Percentiles rank a stretch among this genome's conserved stretches.
Conservation (phyloP, 495 filamentous ascomycete genomes). For the Letharia columbiana region DNA sequence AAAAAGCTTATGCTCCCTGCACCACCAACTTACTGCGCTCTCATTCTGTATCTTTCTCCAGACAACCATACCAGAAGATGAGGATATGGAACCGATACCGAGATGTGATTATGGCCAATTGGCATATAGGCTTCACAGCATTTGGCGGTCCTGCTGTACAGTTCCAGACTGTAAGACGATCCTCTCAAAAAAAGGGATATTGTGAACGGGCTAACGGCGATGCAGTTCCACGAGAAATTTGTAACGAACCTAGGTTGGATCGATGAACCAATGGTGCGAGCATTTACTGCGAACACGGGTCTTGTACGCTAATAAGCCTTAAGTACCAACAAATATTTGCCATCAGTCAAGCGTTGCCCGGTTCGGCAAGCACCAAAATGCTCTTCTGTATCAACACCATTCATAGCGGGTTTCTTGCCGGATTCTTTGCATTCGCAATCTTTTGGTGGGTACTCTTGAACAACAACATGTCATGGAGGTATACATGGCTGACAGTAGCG, state of each 20-base stretch:
- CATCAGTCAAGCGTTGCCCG: slow-evolving; percentile 65
- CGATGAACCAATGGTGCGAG: slow-evolving; percentile 57
- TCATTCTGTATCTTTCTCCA: background rate
- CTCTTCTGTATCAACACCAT: slow-evolving; percentile 63
- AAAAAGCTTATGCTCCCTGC: background rate
- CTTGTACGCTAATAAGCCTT: background rate
- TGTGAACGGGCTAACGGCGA: background rate
- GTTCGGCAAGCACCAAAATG: slow-evolving; percentile 76
- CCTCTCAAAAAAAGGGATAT: background rate
- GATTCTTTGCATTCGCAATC: slow-evolving; percentile 55
- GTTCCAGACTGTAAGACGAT: slow-evolving; percentile 49
- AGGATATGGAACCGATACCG: slow-evolving; percentile 20
- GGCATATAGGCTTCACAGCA: slow-evolving; percentile 61
- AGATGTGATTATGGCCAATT: slow-evolving; percentile 43
- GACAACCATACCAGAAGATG: slow-evolving; percentile 13
- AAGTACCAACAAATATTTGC: slow-evolving; percentile 81
- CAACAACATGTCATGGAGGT: slow-evolving; percentile 48
- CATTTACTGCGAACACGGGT: background rate
- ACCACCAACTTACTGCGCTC: background rate
- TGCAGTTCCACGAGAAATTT: slow-evolving; percentile 50
- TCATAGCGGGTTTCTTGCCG: slow-evolving; percentile 53
- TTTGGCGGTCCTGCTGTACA: slow-evolving; percentile 68
- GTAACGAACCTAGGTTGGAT: slow-evolving; percentile 59
- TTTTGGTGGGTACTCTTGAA: slow-evolving; percentile 48
- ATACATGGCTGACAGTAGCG: slow-evolving; percentile 35